Evolutionary conservation across 2,329 filamentous ascomycete genomes (phyloP).

Genomic region (Fusarium sacchari): DNA sequence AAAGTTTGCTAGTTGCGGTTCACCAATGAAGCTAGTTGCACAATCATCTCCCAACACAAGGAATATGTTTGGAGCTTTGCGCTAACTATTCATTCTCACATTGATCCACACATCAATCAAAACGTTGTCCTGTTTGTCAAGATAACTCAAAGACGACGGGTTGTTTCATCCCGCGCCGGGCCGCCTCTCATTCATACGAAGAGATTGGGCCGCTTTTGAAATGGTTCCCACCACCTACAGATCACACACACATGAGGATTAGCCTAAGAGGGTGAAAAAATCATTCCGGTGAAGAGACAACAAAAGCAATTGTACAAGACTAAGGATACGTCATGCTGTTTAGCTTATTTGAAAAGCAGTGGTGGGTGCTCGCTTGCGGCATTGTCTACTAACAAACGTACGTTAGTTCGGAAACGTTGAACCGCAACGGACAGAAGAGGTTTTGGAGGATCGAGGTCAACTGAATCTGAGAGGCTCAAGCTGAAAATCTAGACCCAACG

Average conservation of each 20-base stretch:
- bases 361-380: background rate
- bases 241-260: background rate
- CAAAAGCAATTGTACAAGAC: constrained; percentile 31
- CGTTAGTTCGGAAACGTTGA: constrained; percentile 6
- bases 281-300: constrained; percentile 33
- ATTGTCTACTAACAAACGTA: constrained; percentile 2
- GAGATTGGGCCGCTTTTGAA: constrained; percentile 2
- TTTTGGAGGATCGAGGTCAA: background rate
- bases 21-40: constrained; percentile 12
- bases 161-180: constrained; percentile 28
- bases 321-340: constrained; percentile 25
- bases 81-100: constrained; percentile 5
- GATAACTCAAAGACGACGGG: background rate
- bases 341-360: constrained; percentile 12
- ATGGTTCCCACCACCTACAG: too few relatives aligned
- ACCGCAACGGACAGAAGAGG: background rate
- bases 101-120: constrained; percentile 4
- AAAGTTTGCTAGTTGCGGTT: constrained; percentile 29
- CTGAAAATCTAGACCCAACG: constrained; percentile 16
- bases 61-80: constrained; percentile 3
- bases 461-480: background rate
- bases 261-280: background rate
- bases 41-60: constrained; percentile 24
- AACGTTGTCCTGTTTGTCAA: background rate
- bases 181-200: constrained; percentile 17